Percentiles rank a stretch among this genome's conserved stretches.
These are phyloP conservation scores for Cucurbita maxima DNA, from an alignment of 306 rosid genomes.

Conservation along the genomic window DNA sequence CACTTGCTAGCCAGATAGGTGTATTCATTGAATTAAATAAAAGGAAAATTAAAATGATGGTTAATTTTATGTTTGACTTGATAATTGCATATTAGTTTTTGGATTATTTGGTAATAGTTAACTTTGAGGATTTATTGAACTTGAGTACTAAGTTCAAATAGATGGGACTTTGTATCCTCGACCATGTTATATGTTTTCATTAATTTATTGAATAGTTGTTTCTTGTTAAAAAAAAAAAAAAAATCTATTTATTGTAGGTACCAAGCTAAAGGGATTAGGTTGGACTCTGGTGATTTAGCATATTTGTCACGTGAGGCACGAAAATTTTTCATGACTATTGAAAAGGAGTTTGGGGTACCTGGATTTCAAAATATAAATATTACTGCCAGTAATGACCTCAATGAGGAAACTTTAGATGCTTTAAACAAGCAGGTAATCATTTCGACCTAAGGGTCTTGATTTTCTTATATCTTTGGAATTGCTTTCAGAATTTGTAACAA, in stretches of 20 bases:
- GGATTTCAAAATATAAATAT: conserved; percentile 50
- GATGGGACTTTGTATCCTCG: neutral
- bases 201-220: neutral
- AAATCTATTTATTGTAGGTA: conserved; percentile 28
- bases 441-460: neutral
- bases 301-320: conserved; percentile 69
- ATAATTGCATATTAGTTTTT: neutral
- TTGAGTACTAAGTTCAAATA: neutral
- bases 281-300: conserved; percentile 93
- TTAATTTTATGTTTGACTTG: neutral
- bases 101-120: neutral
- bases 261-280: conserved; percentile 71
- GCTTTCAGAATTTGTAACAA: neutral
- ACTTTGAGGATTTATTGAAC: neutral
- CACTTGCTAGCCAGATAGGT: neutral
- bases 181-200: no score
- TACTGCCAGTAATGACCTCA: conserved; percentile 93
- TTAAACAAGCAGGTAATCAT: conserved; percentile 75
- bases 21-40: neutral
- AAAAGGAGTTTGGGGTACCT: conserved; percentile 52
- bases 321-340: conserved; percentile 50
- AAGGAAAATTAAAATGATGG: no score
- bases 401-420: conserved; percentile 94
- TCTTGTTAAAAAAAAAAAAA: no score
- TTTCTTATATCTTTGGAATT: neutral